A percentile compares a stretch with the other conserved stretches of the same genome.
Conservation (phyloP, 1,284 basidiomycete genomes). For the Microbotryum lychnidis-dioicae region DNA sequence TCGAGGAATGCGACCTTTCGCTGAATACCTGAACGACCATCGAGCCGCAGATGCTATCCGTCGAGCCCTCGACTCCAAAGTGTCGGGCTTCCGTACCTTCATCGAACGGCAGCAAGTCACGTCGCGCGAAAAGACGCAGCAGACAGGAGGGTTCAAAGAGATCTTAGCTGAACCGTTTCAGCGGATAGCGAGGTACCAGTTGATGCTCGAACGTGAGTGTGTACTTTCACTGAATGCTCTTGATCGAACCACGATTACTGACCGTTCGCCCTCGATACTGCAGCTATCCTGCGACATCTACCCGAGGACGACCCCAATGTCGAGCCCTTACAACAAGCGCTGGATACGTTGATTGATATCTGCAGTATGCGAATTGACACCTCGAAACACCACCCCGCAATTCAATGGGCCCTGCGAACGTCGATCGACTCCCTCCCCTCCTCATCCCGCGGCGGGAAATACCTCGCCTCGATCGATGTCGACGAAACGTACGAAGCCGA, state of each 20-base stretch:
- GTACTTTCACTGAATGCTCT: not conserved
- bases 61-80: slow-evolving; percentile 15
- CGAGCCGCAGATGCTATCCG: slow-evolving; percentile 13
- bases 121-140: slow-evolving; percentile 44
- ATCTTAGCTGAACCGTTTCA: slow-evolving; percentile 99
- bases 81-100: slow-evolving; percentile 20
- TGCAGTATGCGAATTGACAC: slow-evolving; percentile 88
- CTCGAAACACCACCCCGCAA: slow-evolving; percentile 76
- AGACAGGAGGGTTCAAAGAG: slow-evolving; percentile 80
- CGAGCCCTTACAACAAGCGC: slow-evolving; percentile 73
- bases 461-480: slow-evolving; percentile 88
- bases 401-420: slow-evolving; percentile 75
- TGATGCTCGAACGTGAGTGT: slow-evolving; percentile 66
- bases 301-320: slow-evolving; percentile 29
- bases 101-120: slow-evolving; percentile 16
- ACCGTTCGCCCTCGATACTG: not conserved
- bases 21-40: slow-evolving; percentile 17
- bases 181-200: slow-evolving; percentile 88
- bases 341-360: slow-evolving; percentile 79
- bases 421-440: slow-evolving; percentile 81
- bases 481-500: slow-evolving; percentile 52
- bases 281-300: slow-evolving; percentile 32
- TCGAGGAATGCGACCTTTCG: slow-evolving; percentile 21
- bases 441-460: slow-evolving; percentile 54
- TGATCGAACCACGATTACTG: not conserved